Percentiles rank a stretch among this genome's conserved stretches.
Evolutionary conservation across 257 asterid species (phyloP).

Genomic region (Fraxinus quadrangulata): DNA sequence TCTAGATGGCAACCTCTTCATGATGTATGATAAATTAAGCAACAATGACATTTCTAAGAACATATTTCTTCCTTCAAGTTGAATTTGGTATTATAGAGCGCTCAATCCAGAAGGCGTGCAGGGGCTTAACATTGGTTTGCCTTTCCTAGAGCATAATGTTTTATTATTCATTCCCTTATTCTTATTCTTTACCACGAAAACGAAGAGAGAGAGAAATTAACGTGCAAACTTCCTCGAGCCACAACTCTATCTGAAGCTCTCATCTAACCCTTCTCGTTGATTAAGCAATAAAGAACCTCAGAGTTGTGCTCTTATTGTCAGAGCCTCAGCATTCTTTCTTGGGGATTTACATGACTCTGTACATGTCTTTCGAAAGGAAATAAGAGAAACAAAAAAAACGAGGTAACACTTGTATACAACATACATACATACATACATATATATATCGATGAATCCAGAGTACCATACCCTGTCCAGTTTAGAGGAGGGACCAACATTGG

Average conservation of each 20-base stretch:
- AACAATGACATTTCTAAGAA: no score
- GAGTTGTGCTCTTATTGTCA: background rate
- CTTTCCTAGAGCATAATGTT: background rate
- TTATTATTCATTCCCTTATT: background rate
- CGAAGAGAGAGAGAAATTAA: background rate
- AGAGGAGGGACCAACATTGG: conserved; percentile 97
- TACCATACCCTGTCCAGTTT: conserved; percentile 84
- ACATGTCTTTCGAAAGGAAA: background rate
- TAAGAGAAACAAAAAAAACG: background rate
- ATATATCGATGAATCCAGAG: conserved; percentile 15
- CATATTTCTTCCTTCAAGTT: background rate
- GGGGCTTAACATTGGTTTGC: background rate
- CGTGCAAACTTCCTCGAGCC: background rate
- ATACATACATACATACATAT: no score
- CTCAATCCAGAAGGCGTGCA: background rate
- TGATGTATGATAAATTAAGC: background rate
- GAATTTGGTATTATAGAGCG: background rate
- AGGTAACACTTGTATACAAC: background rate
- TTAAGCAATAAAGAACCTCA: background rate
- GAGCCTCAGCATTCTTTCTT: background rate
- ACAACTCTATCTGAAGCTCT: background rate
- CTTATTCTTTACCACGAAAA: background rate
- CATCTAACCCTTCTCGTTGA: background rate
- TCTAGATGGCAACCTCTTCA: background rate
- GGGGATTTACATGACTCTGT: background rate